Evolutionary conservation across 345 rosid genomes (phyloP).

Genomic region (Bruguiera sexangula): DNA sequence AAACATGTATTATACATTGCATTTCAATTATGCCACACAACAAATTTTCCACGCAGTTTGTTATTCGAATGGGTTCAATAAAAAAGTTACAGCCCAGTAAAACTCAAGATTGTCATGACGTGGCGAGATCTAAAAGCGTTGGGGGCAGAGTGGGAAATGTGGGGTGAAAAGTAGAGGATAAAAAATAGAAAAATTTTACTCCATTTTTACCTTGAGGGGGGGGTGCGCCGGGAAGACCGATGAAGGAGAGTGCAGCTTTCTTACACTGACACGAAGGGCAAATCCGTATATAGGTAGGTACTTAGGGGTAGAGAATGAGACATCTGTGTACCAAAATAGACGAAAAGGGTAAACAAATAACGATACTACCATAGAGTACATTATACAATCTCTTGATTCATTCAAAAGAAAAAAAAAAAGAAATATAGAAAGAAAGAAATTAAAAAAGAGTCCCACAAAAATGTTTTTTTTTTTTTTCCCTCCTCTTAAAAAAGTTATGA

Average conservation of each 20-base stretch:
- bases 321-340: neutral
- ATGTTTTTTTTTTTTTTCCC: too few species aligned
- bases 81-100: neutral
- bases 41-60: too few species aligned
- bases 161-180: too few species aligned
- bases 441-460: too few species aligned
- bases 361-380: neutral
- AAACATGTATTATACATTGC: too few species aligned
- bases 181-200: neutral
- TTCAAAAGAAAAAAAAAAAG: too few species aligned
- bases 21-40: too few species aligned
- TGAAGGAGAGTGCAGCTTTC: neutral
- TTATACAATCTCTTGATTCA: neutral
- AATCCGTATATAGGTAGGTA: too few species aligned
- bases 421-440: too few species aligned
- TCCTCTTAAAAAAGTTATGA: too few species aligned
- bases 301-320: neutral
- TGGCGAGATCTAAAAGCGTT: neutral
- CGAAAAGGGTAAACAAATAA: too few species aligned
- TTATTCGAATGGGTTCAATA: neutral
- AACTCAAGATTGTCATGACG: neutral
- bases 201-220: neutral
- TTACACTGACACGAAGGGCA: constrained; percentile 4
- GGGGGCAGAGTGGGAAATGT: too few species aligned
- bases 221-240: neutral